Conservation (phyloP, 768 basidiomycete species). For the Russula brevipes region DNA sequence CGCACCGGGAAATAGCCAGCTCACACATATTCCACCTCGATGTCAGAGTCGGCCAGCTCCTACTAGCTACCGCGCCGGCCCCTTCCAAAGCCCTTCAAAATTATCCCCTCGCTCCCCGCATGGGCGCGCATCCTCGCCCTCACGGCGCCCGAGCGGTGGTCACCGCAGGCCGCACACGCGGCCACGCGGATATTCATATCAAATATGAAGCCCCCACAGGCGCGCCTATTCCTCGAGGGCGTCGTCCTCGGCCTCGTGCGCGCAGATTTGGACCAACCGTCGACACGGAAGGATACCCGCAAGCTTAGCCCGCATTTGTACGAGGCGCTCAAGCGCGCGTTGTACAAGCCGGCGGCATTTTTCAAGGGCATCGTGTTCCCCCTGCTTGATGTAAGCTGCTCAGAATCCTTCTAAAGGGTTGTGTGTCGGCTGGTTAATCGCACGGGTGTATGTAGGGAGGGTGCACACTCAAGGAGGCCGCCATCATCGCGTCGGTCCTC, state of each 20-base stretch:
- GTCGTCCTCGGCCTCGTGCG: constrained; percentile 86
- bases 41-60: constrained; percentile 73
- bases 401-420: no score
- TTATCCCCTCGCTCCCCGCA: constrained; percentile 89
- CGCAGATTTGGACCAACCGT: constrained; percentile 65
- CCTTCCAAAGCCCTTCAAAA: constrained; percentile 98
- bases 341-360: constrained; percentile 97
- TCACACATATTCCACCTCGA: not conserved
- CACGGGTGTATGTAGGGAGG: constrained; percentile 47
- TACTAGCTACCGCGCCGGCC: constrained; percentile 89
- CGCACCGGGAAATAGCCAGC: not conserved
- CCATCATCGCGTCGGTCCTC: constrained; percentile 88
- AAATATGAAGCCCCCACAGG: constrained; percentile 93
- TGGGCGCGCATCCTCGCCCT: constrained; percentile 96
- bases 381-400: constrained; percentile 69
- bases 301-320: constrained; percentile 93
- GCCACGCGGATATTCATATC: constrained; percentile 96
- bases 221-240: constrained; percentile 86
- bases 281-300: constrained; percentile 47
- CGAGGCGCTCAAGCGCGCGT: constrained; percentile 81
- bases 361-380: constrained; percentile 99
- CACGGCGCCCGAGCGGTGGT: constrained; percentile 90
- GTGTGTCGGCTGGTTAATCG: not conserved
- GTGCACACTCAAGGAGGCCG: constrained; percentile 90
- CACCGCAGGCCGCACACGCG: constrained; percentile 89